Evolutionary conservation across 2,329 filamentous ascomycete genomes (phyloP).

Genomic region (Fusarium vanettenii): DNA sequence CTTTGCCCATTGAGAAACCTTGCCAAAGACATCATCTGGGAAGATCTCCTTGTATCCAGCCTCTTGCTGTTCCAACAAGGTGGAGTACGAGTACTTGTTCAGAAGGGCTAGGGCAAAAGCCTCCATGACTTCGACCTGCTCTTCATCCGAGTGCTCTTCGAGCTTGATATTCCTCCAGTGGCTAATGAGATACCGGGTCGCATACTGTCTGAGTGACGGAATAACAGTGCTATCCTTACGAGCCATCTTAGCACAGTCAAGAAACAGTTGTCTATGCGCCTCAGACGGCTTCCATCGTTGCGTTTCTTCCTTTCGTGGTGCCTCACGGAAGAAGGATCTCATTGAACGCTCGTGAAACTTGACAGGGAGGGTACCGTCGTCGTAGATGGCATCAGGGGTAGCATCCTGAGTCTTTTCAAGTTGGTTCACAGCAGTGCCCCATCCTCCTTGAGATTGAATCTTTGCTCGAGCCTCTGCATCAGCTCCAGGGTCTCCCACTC

Average conservation of each 20-base stretch:
- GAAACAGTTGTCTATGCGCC: conserved; percentile 41
- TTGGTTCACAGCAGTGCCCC: conserved; percentile 25
- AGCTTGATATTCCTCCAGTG: conserved; percentile 37
- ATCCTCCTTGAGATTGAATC: conserved; percentile 11
- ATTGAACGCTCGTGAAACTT: conserved; percentile 47
- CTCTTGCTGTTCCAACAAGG: conserved; percentile 24
- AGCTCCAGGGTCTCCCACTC: conserved; percentile 40
- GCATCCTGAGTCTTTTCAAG: conserved; percentile 31
- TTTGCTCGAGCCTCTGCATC: conserved; percentile 37
- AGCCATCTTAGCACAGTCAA: conserved; percentile 31
- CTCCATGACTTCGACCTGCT: conserved; percentile 40
- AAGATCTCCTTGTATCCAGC: conserved; percentile 13
- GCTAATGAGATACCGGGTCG: conserved; percentile 17
- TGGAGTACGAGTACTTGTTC: conserved; percentile 28
- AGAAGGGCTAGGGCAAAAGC: conserved; percentile 28
- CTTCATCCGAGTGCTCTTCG: conserved; percentile 20
- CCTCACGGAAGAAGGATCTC: conserved; percentile 41
- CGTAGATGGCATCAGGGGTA: conserved; percentile 32
- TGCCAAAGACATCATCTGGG: conserved; percentile 11
- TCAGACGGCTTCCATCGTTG: conserved; percentile 39
- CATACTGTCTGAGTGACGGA: conserved; percentile 22
- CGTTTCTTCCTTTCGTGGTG: background rate
- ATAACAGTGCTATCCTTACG: background rate
- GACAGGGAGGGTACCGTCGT: conserved; percentile 41
- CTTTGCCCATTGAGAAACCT: conserved; percentile 31